Base-by-base conservation (phyloP, 768 basidiomycete genomes). In the Mycena crocata region DNA sequence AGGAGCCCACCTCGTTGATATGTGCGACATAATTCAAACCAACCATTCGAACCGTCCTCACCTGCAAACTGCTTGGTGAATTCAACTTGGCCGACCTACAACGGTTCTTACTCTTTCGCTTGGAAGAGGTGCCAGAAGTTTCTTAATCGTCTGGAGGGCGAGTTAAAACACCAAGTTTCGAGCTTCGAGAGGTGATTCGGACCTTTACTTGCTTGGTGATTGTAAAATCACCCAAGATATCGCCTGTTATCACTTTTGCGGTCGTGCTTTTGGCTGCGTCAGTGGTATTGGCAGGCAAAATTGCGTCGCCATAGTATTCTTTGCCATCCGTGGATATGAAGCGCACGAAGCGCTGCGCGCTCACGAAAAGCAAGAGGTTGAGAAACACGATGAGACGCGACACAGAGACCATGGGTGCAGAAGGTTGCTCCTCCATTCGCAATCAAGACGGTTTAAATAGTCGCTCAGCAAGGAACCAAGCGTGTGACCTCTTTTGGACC, bases 291-390 rank as follows among this genome's bases (percentile, higher is more conserved):
- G 71, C n/a, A 0, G 78, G 77, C 21, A 81, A 71, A 35, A 81
- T 79, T 15, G 79, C 80, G 62, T 81, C 80, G n/a, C 80, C 80
- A 44, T 75, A 77, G 63, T 81, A 81, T 65, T 74, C 74, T 44
- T 77, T 74, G 50, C 75, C 74, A 59, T 81, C 79, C 15, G 76
- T 77, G 14, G 80, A 76, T 37, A 80, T 75, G 74, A 81, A 81
- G n/a, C 80, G 78, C 64, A 81, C 79, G 56, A 81, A 77, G 42
- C 79, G 78, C 66, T 80, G 76, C 30, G 78, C 79, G 45, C 67
- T 72, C 19, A 69, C 72, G 17, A 70, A 24, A 5, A 80, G 54
- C n/a, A 61, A 54, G 28, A 74, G 55, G 24, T 63, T 59, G 34
- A 69, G 48, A 1, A 75, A n/a, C n/a, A n/a, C n/a, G n/a, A n/a